phyloP scores from a whole-genome alignment of 805 yeast species.

The Teunomyces kruisii region DNA sequence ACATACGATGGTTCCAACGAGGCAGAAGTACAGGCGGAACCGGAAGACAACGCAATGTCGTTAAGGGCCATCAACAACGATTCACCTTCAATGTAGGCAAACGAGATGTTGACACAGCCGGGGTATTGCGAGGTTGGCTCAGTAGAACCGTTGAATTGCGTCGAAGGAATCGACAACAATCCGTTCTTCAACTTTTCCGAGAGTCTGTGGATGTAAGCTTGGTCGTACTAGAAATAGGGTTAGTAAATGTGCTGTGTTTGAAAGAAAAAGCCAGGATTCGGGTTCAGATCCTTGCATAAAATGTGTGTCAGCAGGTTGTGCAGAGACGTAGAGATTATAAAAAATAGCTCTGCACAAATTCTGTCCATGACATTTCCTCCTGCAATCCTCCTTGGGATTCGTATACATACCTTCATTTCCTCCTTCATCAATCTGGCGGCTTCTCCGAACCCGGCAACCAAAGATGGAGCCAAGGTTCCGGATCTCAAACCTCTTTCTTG shows the following conservation, averaged over 20 bases:
- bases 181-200: slow-evolving; percentile 73
- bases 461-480: slow-evolving; percentile 96
- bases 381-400: neutral
- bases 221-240: slow-evolving; percentile 48
- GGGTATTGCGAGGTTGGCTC: slow-evolving; percentile 53
- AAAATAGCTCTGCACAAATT: neutral
- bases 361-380: neutral
- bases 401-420: slow-evolving; percentile 52
- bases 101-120: slow-evolving; percentile 95
- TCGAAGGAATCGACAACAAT: slow-evolving; percentile 79
- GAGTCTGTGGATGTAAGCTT: slow-evolving; percentile 63
- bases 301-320: neutral
- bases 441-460: slow-evolving; percentile 94
- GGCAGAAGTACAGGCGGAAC: slow-evolving; percentile 98
- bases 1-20: slow-evolving; percentile 97
- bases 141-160: slow-evolving; percentile 84
- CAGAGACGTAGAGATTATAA: neutral
- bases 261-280: neutral
- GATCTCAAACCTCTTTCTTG: slow-evolving; percentile 98
- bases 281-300: slow-evolving; percentile 21
- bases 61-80: slow-evolving; percentile 95
- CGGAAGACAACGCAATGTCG: slow-evolving; percentile 93
- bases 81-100: slow-evolving; percentile 98
- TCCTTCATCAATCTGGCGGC: slow-evolving; percentile 81
- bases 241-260: slow-evolving; percentile 5